A percentile compares a stretch with the other conserved stretches of the same genome.
phyloP scores from a whole-genome alignment of 108 stramenopile species.

The Mediolabrus comicus region DNA sequence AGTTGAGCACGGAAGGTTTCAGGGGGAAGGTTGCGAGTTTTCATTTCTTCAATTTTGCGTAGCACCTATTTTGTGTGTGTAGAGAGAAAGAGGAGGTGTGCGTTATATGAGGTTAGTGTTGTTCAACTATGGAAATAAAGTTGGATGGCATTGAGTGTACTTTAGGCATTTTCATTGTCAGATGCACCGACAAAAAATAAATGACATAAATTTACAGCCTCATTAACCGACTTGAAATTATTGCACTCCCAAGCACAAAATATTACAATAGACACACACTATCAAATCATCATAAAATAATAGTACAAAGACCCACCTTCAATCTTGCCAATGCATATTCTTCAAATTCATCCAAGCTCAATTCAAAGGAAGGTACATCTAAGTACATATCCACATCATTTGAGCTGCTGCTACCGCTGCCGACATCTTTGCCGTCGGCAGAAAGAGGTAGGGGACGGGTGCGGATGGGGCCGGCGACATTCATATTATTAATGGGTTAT shows the following conservation, averaged over 20 bases:
- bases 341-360: slow-evolving; percentile 86
- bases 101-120: neutral
- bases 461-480: slow-evolving; percentile 23
- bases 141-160: neutral
- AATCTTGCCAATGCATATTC: slow-evolving; percentile 82
- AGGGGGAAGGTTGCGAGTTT: slow-evolving; percentile 56
- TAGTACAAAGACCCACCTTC: slow-evolving; percentile 55
- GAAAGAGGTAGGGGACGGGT: slow-evolving; percentile 2
- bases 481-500: slow-evolving; percentile 6
- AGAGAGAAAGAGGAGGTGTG: neutral
- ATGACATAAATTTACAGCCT: neutral
- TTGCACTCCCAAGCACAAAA: too few species aligned
- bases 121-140: neutral
- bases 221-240: too few species aligned
- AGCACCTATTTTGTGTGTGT: slow-evolving; percentile 64
- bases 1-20: slow-evolving; percentile 42
- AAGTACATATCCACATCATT: slow-evolving; percentile 44
- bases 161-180: neutral
- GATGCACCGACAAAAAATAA: slow-evolving; percentile 7
- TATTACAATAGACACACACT: neutral
- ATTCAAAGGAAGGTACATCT: slow-evolving; percentile 56
- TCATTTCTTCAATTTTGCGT: slow-evolving; percentile 92
- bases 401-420: slow-evolving; percentile 1
- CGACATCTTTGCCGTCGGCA: neutral
- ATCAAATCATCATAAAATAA: neutral